Conservation (phyloP, 768 basidiomycete species). For the Agaricus blazei region DNA sequence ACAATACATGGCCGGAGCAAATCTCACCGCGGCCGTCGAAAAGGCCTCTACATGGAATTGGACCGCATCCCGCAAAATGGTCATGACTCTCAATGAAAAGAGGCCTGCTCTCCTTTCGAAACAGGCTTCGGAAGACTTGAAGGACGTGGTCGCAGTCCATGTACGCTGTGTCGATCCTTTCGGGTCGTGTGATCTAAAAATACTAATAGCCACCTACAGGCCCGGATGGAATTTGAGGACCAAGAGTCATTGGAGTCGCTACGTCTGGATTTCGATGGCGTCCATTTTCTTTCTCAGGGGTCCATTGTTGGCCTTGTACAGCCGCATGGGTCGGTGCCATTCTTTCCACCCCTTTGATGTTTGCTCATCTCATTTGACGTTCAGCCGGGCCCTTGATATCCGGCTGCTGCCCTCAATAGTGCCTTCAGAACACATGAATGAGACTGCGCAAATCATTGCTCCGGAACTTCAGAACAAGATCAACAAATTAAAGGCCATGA, state of each 20-base stretch:
- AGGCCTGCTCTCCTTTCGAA: slow-evolving; percentile 29
- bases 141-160: slow-evolving; percentile 54
- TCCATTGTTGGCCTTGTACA: slow-evolving; percentile 74
- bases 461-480: slow-evolving; percentile 59
- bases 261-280: slow-evolving; percentile 68
- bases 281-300: slow-evolving; percentile 71
- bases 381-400: slow-evolving; percentile 57
- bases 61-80: slow-evolving; percentile 56
- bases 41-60: slow-evolving; percentile 64
- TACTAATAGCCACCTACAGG: slow-evolving; percentile 32
- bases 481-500: slow-evolving; percentile 52
- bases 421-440: slow-evolving; percentile 48
- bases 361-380: slow-evolving; percentile 1
- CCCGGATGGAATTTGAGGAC: slow-evolving; percentile 65
- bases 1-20: slow-evolving; percentile 43
- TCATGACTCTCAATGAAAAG: slow-evolving; percentile 65
- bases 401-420: slow-evolving; percentile 64
- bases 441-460: slow-evolving; percentile 52
- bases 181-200: neutral
- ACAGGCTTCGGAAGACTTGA: slow-evolving; percentile 26
- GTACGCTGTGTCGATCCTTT: slow-evolving; percentile 33
- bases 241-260: slow-evolving; percentile 48
- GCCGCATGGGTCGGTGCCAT: slow-evolving; percentile 46
- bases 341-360: neutral
- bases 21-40: slow-evolving; percentile 43